Evolutionary conservation across 2,329 filamentous ascomycete species (phyloP).

Genomic region (Calonectria leucothoes): DNA sequence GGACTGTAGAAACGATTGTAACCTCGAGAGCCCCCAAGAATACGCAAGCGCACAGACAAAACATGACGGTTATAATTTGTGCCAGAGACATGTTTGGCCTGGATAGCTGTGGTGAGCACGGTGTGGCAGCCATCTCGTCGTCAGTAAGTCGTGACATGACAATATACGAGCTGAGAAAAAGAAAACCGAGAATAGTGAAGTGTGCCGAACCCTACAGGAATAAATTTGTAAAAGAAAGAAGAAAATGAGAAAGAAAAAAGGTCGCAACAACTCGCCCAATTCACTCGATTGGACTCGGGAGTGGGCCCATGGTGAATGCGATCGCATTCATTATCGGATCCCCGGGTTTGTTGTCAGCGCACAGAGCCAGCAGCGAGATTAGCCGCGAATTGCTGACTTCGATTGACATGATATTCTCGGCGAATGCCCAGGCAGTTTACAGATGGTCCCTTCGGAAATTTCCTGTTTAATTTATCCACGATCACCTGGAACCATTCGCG

Average conservation of each 20-base stretch:
- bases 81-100: conserved; percentile 25
- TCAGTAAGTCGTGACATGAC: background rate
- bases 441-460: background rate
- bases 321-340: background rate
- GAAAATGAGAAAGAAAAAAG: background rate
- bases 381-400: background rate
- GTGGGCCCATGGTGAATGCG: background rate
- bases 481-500: background rate
- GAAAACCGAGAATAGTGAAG: background rate
- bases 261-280: background rate
- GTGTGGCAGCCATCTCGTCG: background rate
- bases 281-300: background rate
- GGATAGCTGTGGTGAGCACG: background rate
- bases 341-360: background rate
- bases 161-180: background rate
- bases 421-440: background rate
- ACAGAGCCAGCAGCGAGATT: background rate
- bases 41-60: conserved; percentile 52
- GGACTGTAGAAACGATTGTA: conserved; percentile 71
- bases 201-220: background rate
- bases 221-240: background rate
- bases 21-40: conserved; percentile 62
- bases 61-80: conserved; percentile 47
- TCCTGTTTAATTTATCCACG: background rate
- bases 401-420: background rate